These are phyloP conservation scores for Talaromyces nanjingensis DNA, from an alignment of 495 filamentous ascomycete genomes.

Conservation along the genomic window DNA sequence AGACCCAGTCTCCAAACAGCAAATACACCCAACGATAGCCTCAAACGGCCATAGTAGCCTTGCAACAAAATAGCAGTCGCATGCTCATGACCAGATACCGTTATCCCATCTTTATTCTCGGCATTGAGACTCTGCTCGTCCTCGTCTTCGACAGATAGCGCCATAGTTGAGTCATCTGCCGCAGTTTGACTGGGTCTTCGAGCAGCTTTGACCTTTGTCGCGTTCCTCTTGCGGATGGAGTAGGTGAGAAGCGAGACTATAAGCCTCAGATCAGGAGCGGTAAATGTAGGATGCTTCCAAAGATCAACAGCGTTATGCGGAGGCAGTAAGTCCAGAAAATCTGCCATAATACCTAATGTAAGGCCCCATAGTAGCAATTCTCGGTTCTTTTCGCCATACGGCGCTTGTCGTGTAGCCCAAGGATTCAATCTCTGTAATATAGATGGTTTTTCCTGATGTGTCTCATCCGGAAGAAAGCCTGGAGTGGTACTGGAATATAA, in stretches of 20 bases:
- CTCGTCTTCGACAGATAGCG: constrained; percentile 26
- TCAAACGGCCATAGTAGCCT: constrained; percentile 62
- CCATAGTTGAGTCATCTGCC: constrained; percentile 35
- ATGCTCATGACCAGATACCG: constrained; percentile 13
- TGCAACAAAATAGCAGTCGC: constrained; percentile 58
- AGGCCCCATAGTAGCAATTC: constrained; percentile 70
- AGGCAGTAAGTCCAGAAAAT: constrained; percentile 66
- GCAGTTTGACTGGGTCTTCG: constrained; percentile 32
- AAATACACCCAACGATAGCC: constrained; percentile 50
- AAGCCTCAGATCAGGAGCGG: constrained; percentile 54
- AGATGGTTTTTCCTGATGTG: constrained; percentile 7
- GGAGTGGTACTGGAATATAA: constrained; percentile 45
- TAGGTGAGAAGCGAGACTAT: constrained; percentile 57
- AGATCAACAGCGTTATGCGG: constrained; percentile 53
- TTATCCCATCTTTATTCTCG: too few relatives aligned
- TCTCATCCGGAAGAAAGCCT: constrained; percentile 32
- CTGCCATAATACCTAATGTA: constrained; percentile 63
- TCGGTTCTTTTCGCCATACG: constrained; percentile 21
- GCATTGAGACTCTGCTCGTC: neutral
- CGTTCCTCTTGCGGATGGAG: constrained; percentile 51
- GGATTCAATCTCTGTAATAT: constrained; percentile 20
- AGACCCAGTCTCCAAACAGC: constrained; percentile 30
- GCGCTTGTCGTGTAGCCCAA: constrained; percentile 28
- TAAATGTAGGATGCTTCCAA: constrained; percentile 72
- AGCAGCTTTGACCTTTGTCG: constrained; percentile 30